Evolutionary conservation across 805 yeast genomes (phyloP).

Genomic region (Cyberlindnera sargentensis): DNA sequence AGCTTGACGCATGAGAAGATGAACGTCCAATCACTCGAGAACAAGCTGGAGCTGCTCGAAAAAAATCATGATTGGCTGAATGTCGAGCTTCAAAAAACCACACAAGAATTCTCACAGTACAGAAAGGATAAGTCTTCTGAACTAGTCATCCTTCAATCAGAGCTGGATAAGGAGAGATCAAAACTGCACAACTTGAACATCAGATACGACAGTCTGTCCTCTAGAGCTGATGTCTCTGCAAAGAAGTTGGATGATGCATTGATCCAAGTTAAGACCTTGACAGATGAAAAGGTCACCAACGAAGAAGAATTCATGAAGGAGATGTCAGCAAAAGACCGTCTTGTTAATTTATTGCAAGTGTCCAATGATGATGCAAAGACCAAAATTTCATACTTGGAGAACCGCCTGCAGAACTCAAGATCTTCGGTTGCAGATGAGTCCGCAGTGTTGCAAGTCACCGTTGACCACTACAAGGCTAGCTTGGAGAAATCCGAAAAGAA

Average conservation of each 20-base stretch:
- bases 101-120: constrained; percentile 25
- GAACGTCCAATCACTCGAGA: constrained; percentile 31
- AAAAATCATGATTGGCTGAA: constrained; percentile 37
- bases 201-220: constrained; percentile 25
- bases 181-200: constrained; percentile 27
- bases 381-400: constrained; percentile 49
- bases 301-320: constrained; percentile 50
- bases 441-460: constrained; percentile 47
- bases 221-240: constrained; percentile 31
- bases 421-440: constrained; percentile 42
- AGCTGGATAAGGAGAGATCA: constrained; percentile 21
- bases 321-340: constrained; percentile 53
- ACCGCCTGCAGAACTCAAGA: constrained; percentile 21
- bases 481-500: constrained; percentile 38
- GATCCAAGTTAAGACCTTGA: constrained; percentile 39
- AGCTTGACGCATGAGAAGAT: constrained; percentile 24
- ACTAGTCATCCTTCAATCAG: constrained; percentile 20
- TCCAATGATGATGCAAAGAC: constrained; percentile 43
- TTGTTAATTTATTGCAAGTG: constrained; percentile 49
- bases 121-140: constrained; percentile 24
- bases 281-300: constrained; percentile 33
- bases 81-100: constrained; percentile 28
- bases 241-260: constrained; percentile 36
- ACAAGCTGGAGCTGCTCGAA: constrained; percentile 35
- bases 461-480: constrained; percentile 47